Evolutionary conservation across 805 yeast genomes (phyloP), one percentile per base, ranked within the genome.

Genomic region (Kluyveromyces lactis): DNA sequence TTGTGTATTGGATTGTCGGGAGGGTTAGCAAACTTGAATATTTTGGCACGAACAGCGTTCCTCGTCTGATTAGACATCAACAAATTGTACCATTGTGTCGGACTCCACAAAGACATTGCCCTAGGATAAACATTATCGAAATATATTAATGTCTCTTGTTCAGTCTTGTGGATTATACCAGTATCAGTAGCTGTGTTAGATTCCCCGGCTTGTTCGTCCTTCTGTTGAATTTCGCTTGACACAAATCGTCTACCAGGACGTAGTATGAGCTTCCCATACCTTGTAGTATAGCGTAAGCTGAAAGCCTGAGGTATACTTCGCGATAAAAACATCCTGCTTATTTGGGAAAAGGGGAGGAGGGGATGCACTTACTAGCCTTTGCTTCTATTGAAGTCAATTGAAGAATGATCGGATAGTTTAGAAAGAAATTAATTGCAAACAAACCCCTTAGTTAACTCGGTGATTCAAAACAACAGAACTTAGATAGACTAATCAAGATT

Each of bases 61-160:
- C 66, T 55, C 3, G 64, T 54, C 38, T 57, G 63, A 39, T 60
- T 62, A 1, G 61, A 44, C 12, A 64, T 48, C 9, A 69, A 24
- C 10, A 66, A 58, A 3, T 69, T 60, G 18, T 73, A 49, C 62
- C 69, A 64, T 38, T 66, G 72, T 23, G 66, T 60, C 9, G 71
- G 47, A 44, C 72, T 76, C 71, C 73, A 73, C 27, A 66, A 55
- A 2, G 68, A 59, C 2, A 64, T 53, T 1, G 69, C 62, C 26
- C 70, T 51, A 0, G 81, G 78, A 30, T 73, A 66, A 5, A 78
- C 59, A 36, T 73, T 72, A 44, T 75, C 81, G 48, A 75, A 78
- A 49, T 73, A 79, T 9, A 79, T 44, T 42, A 79, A 51, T 0
- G 79, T 64, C 51, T 74, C 77, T 46, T 68, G 56, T 29, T 64